These are phyloP conservation scores for Hemisphaericaspora xylofermentans DNA, from an alignment of 1,139 yeast genomes.

Conservation along the genomic window DNA sequence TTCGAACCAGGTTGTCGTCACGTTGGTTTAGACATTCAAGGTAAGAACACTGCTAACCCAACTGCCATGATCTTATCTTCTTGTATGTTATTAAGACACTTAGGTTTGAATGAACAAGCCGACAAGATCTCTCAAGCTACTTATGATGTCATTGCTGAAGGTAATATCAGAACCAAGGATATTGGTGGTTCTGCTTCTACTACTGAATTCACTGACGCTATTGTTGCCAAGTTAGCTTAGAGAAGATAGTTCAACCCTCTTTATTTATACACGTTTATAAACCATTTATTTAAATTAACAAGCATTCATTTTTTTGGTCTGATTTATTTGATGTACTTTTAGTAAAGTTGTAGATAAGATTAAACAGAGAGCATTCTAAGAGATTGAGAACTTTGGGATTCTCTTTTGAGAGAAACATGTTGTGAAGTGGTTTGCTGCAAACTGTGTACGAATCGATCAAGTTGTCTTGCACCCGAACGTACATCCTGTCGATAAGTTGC, in stretches of 20 bases:
- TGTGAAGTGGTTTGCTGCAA: too few relatives aligned
- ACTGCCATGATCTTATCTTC: slow-evolving; percentile 95
- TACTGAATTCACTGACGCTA: slow-evolving; percentile 89
- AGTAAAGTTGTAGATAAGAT: too few relatives aligned
- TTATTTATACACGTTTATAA: slow-evolving; percentile 1
- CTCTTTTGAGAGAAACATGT: too few relatives aligned
- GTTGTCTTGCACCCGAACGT: too few relatives aligned
- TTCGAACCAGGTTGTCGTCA: slow-evolving; percentile 99
- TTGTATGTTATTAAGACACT: slow-evolving; percentile 88
- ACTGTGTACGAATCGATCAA: too few relatives aligned
- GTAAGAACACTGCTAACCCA: slow-evolving; percentile 95
- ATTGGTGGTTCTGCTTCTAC: slow-evolving; percentile 89
- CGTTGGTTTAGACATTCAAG: slow-evolving; percentile 95
- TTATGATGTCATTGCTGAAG: slow-evolving; percentile 85
- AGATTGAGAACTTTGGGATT: too few relatives aligned
- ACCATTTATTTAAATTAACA: background rate
- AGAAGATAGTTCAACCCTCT: background rate
- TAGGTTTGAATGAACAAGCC: slow-evolving; percentile 83
- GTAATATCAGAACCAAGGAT: slow-evolving; percentile 76
- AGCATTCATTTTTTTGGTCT: background rate
- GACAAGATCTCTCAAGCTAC: slow-evolving; percentile 87
- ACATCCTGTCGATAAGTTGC: too few relatives aligned
- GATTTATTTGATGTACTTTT: background rate
- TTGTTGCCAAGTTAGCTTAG: slow-evolving; percentile 56
- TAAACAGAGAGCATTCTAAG: too few relatives aligned